A percentile compares a stretch with the other conserved stretches of the same genome.
These are phyloP conservation scores for Trebouxia gelatinosa DNA, from an alignment of 163 green algal genomes.

Conservation along the genomic window DNA sequence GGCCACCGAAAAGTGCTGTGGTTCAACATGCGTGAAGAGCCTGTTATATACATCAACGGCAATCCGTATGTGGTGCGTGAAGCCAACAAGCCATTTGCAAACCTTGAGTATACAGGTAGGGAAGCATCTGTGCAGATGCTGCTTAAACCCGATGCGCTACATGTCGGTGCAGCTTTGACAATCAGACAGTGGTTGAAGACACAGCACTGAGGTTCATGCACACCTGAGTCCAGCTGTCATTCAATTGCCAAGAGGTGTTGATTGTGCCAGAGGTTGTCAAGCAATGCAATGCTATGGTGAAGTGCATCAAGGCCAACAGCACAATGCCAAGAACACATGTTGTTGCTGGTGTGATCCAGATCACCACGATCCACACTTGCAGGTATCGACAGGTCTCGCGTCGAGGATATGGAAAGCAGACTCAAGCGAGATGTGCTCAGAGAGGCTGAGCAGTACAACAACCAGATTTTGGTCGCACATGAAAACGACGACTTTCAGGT, in stretches of 20 bases:
- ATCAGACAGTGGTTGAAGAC: background rate
- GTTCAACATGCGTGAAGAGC: constrained; percentile 96
- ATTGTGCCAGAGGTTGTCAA: too few relatives aligned
- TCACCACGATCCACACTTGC: too few relatives aligned
- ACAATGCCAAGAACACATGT: too few relatives aligned
- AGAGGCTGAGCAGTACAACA: constrained; percentile 70
- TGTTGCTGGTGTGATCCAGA: too few relatives aligned
- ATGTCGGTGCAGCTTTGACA: too few relatives aligned
- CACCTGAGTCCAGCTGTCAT: too few relatives aligned
- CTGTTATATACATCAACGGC: constrained; percentile 93
- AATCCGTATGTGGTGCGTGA: constrained; percentile 92
- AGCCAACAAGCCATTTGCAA: constrained; percentile 90
- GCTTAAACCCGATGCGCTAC: constrained; percentile 86
- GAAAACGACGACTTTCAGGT: constrained; percentile 89
- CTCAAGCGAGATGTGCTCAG: constrained; percentile 88
- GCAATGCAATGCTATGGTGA: too few relatives aligned
- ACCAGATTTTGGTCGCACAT: constrained; percentile 83
- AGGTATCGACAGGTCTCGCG: constrained; percentile 82
- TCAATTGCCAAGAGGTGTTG: too few relatives aligned
- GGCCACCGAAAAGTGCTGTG: constrained; percentile 71
- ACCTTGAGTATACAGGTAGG: constrained; percentile 96
- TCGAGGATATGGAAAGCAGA: constrained; percentile 92
- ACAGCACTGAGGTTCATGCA: background rate
- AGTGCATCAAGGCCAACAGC: too few relatives aligned
- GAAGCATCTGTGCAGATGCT: constrained; percentile 87